These are phyloP conservation scores for Mycena kentingensis DNA, from an alignment of 768 basidiomycete species.

Conservation along the genomic window DNA sequence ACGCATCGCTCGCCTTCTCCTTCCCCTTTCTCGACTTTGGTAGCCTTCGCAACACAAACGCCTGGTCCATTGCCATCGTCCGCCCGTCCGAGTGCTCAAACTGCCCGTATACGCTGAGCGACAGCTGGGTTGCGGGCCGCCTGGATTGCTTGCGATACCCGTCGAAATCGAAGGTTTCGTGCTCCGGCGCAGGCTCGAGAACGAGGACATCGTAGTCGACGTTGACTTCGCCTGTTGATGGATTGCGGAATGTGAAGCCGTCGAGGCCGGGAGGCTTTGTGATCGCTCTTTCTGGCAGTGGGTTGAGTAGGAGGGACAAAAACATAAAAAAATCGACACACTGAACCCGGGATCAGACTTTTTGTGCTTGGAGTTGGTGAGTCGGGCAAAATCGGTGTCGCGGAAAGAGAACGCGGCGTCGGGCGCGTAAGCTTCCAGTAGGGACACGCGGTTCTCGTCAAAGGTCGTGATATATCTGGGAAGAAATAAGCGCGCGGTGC, in stretches of 20 bases:
- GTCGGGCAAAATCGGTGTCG: conserved; percentile 12
- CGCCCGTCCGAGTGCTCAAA: conserved; percentile 8
- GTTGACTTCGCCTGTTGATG: neutral
- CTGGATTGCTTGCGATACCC: neutral
- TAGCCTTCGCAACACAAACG: conserved; percentile 12
- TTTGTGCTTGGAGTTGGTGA: conserved; percentile 10
- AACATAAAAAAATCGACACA: neutral
- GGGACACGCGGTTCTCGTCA: conserved; percentile 14
- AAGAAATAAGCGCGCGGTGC: neutral
- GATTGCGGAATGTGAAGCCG: too few relatives aligned
- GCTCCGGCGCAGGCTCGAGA: conserved; percentile 1
- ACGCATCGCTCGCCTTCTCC: conserved; percentile 4
- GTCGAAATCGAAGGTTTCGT: too few relatives aligned
- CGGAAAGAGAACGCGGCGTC: conserved; percentile 21
- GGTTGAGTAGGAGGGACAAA: neutral
- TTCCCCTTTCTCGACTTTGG: neutral
- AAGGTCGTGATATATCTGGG: conserved; percentile 14
- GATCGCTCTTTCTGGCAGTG: conserved; percentile 10
- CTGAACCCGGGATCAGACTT: conserved; percentile 4
- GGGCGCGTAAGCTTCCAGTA: conserved; percentile 15
- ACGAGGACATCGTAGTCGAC: conserved; percentile 18
- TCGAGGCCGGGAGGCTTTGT: conserved; percentile 10
- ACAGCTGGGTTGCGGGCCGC: conserved; percentile 2
- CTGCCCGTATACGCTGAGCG: conserved; percentile 14
- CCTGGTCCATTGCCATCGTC: conserved; percentile 17